Evolutionary conservation across 1,139 yeast genomes (phyloP).

Genomic region (Saccharomycopsis hybrid): DNA sequence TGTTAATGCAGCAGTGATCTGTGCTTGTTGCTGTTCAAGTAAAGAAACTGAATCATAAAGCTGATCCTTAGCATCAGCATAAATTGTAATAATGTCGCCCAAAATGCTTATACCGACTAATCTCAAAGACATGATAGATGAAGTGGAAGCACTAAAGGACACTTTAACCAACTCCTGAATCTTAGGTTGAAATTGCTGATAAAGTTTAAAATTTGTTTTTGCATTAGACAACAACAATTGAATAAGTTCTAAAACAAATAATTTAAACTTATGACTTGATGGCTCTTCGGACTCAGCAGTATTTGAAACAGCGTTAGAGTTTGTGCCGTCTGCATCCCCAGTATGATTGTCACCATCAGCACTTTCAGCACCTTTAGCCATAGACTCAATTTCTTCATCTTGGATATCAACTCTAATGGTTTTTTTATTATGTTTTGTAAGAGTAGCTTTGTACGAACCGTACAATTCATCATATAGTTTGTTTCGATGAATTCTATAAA

Average conservation of each 20-base stretch:
- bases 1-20: slow-evolving; percentile 79
- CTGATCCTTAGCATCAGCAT: slow-evolving; percentile 57
- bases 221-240: slow-evolving; percentile 44
- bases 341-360: slow-evolving; percentile 25
- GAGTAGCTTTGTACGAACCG: slow-evolving; percentile 23
- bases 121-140: slow-evolving; percentile 57
- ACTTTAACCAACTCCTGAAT: slow-evolving; percentile 71
- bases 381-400: slow-evolving; percentile 42
- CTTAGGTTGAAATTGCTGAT: slow-evolving; percentile 39
- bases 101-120: slow-evolving; percentile 61
- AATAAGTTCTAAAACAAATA: slow-evolving; percentile 54
- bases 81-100: slow-evolving; percentile 47
- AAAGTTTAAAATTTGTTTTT: slow-evolving; percentile 35
- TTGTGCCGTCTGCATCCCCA: slow-evolving; percentile 26
- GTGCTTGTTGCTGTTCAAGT: slow-evolving; percentile 91
- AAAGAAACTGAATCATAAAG: slow-evolving; percentile 65
- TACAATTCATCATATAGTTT: slow-evolving; percentile 29
- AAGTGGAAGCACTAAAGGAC: slow-evolving; percentile 80
- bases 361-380: slow-evolving; percentile 31
- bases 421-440: slow-evolving; percentile 25
- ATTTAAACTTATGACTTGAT: slow-evolving; percentile 63
- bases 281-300: slow-evolving; percentile 41
- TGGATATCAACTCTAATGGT: slow-evolving; percentile 28
- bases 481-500: slow-evolving; percentile 33
- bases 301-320: slow-evolving; percentile 20